These are phyloP conservation scores for Carex sylvatica DNA, from an alignment of 202 grass and related monocot species.

Conservation along the genomic window DNA sequence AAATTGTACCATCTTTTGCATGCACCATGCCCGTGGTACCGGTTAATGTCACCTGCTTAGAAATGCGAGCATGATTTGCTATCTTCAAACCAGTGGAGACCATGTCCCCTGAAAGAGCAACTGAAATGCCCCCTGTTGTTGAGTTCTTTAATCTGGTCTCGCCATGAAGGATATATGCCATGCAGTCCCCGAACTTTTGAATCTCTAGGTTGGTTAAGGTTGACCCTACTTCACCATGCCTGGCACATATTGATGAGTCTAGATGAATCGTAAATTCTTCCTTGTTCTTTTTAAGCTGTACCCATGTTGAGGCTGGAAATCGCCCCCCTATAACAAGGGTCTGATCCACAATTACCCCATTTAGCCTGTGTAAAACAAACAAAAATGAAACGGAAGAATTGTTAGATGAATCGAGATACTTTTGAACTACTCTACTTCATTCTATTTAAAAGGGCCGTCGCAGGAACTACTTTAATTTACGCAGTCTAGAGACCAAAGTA, in stretches of 20 bases:
- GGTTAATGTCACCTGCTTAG: constrained; percentile 48
- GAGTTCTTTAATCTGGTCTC: constrained; percentile 67
- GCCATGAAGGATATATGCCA: constrained; percentile 60
- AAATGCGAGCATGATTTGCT: constrained; percentile 56
- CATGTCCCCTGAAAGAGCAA: constrained; percentile 62
- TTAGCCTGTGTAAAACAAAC: background rate
- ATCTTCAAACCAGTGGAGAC: constrained; percentile 60
- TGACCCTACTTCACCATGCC: constrained; percentile 55
- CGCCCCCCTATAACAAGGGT: constrained; percentile 36
- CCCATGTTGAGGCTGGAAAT: constrained; percentile 53
- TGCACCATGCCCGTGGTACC: constrained; percentile 52
- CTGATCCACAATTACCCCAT: constrained; percentile 63
- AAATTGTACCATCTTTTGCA: constrained; percentile 42
- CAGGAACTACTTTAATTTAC: background rate
- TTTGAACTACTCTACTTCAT: background rate
- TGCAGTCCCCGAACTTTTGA: constrained; percentile 42
- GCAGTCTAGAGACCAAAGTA: background rate
- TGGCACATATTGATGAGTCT: constrained; percentile 70
- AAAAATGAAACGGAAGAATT: background rate
- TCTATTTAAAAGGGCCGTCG: background rate
- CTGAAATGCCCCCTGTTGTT: constrained; percentile 58
- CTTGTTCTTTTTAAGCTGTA: constrained; percentile 84
- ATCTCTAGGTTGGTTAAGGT: constrained; percentile 68
- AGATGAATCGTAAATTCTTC: constrained; percentile 68
- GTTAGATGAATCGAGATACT: background rate